Evolutionary conservation across 257 asterid genomes (phyloP), one percentile per base, ranked within the genome.

Genomic region (Henckelia pumila): DNA sequence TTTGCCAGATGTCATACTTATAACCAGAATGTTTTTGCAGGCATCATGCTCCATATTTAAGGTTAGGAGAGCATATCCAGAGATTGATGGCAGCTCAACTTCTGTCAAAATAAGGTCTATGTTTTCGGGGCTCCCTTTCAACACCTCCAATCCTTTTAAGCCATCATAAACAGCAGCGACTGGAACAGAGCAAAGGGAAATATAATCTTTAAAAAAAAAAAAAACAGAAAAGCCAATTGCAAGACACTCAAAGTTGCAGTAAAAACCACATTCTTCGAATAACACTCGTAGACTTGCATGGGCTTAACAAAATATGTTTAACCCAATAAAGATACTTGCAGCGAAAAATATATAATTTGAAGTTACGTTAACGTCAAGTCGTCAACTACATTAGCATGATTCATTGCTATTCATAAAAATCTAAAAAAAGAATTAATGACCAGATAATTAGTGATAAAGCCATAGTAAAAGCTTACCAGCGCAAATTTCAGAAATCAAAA

Each of bases 161-260:
- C 96, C 97, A 77, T 91, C 95, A 10, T 89, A 44, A 79, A 85
- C 95, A 49, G 89, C 93, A 74, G 86, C 88, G 77, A 91, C 97
- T 91, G 86, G 62, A 21, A 8, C 37, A 63, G 70, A 16, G 11
- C 30, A 7, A 33, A 23, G 32, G 61, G 61, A 0, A 14, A 32
- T 63, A 35, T n/a, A 16, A 50, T 62, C 7, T 26, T 26, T n/a
- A n/a, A n/a, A n/a, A n/a, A n/a, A n/a, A n/a, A 23, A 17, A 40
- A 26, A 25, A 59, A 2, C 6, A 26, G 4, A 44, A n/a, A 61
- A 28, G n/a, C 26, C 35, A 61, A 32, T 19, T 32, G 13, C 52
- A 32, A 13, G 14, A 13, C 19, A 8, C 50, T 10, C 7, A 19
- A 44, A n/a, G 14, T 44, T 9, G 40, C 40, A 19, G 26, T 14